Conservation (phyloP, 257 asterid species). For the Solanum pennellii region DNA sequence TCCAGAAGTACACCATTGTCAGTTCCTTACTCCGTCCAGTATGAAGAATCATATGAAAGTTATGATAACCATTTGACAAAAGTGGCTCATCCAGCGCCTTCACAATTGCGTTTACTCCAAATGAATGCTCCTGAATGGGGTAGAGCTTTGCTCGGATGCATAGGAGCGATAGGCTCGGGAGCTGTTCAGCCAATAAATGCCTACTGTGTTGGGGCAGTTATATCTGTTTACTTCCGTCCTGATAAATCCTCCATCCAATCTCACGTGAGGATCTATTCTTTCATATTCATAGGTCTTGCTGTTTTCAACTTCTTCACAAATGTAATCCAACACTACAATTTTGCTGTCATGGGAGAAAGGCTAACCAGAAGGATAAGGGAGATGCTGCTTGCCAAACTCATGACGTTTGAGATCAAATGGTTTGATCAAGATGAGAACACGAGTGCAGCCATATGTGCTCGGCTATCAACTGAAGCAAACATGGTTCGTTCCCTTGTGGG, state of each 20-base stretch:
- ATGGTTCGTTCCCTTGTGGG: conserved; percentile 55
- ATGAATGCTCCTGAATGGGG: conserved; percentile 63
- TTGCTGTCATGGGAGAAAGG: conserved; percentile 53
- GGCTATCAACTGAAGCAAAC: conserved; percentile 46
- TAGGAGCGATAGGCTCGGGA: conserved; percentile 62
- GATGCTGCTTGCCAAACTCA: conserved; percentile 33
- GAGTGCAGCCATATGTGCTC: conserved; percentile 48
- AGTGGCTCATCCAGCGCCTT: conserved; percentile 32
- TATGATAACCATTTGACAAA: conserved; percentile 26
- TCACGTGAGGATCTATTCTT: conserved; percentile 35
- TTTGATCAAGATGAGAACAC: conserved; percentile 46
- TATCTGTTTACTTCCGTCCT: conserved; percentile 41
- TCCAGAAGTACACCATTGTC: conserved; percentile 42
- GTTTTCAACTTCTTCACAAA: conserved; percentile 45
- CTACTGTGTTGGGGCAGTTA: conserved; percentile 52
- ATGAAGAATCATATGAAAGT: conserved; percentile 37
- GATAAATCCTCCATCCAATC: conserved; percentile 37
- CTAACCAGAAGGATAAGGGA: conserved; percentile 40
- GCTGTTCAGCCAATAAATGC: conserved; percentile 62
- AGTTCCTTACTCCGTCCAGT: conserved; percentile 57
- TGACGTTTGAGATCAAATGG: conserved; percentile 55
- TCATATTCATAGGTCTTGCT: conserved; percentile 41
- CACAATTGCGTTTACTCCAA: conserved; percentile 51
- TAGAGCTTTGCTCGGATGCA: conserved; percentile 52
- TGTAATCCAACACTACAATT: conserved; percentile 51